Evolutionary conservation across 768 basidiomycete species (phyloP).

Genomic region (Rhizopogon rudus): DNA sequence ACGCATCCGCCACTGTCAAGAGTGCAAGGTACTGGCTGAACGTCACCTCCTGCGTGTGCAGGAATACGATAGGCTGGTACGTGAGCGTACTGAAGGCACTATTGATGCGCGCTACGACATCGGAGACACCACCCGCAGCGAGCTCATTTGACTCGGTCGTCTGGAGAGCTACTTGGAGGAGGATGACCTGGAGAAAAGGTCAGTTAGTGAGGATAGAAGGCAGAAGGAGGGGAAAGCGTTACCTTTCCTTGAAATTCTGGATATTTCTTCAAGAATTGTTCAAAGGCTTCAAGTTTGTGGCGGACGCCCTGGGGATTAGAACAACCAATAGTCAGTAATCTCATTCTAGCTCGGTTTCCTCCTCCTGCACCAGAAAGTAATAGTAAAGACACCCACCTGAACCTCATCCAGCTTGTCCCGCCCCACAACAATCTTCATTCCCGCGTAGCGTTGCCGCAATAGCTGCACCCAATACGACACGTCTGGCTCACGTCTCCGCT

Average conservation of each 20-base stretch:
- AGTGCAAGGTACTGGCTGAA: constrained; percentile 84
- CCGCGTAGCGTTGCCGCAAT: constrained; percentile 76
- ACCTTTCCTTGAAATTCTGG: constrained; percentile 81
- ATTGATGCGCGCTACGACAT: constrained; percentile 73
- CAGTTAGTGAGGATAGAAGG: not conserved
- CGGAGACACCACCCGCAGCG: constrained; percentile 61
- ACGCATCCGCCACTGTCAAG: constrained; percentile 78
- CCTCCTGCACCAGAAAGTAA: not conserved
- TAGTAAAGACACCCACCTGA: constrained; percentile 36
- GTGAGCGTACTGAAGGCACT: constrained; percentile 79
- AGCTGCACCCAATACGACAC: constrained; percentile 79
- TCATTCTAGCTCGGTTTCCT: too few relatives aligned
- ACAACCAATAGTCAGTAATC: not conserved
- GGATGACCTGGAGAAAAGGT: constrained; percentile 46
- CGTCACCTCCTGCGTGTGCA: constrained; percentile 80
- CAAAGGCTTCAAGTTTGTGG: constrained; percentile 82
- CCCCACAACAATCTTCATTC: constrained; percentile 84
- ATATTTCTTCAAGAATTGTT: constrained; percentile 70
- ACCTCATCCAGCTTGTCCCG: constrained; percentile 87
- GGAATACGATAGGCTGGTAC: constrained; percentile 83
- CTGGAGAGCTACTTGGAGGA: constrained; percentile 85
- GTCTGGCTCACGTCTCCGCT: constrained; percentile 70
- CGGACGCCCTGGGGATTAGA: constrained; percentile 50
- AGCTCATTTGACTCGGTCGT: constrained; percentile 74
- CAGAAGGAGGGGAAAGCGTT: not conserved